Base-by-base conservation (phyloP, 345 rosid species). In the Noccaea bulbosa region DNA sequence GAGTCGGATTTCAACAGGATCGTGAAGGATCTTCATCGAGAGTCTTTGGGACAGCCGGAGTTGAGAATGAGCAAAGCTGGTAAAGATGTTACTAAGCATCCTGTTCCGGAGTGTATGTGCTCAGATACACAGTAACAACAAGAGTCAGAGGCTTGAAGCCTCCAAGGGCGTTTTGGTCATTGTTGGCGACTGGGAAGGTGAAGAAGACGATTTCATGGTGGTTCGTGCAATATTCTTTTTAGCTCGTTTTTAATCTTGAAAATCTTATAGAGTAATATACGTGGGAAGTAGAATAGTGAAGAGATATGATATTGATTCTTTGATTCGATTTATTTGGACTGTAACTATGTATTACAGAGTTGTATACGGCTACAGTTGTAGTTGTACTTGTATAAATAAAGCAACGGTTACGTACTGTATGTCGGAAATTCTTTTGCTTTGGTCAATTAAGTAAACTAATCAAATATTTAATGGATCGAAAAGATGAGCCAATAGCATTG, bases 51-150 rank as follows among this genome's bases (percentile, higher is more conserved):
- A 41, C 97, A 92, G 60, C 99, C 99, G 15, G 92, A 89, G 30
- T 71, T 87, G 20, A 81, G 91, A 49, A 73, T 77, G 9, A 83
- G 78, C 73, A 90, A 87, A 80, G 74, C 81, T 2, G 96, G 96
- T 72, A 87, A 87, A 77, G 99, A 94, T 73, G 98, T 94, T 15
- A 89, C 99, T 2, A 94, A 94, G 77, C 89, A 82, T 77, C 99
- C 98, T 7, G 74, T 94, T 62, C 96, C 90, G 0, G 98, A 92
- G 64, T 94, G 99, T 41, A 89, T 94, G 98, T 92, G 99, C 83
- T 74, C 73, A 14, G 78, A 67, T 15, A 51, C 45, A 65, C 66
- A 0, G 9, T 65, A 39, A 33, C 15, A 35, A 49, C 80, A 80
- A 46, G 43, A 69, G 4, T 40, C 67, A 0, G 55, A 59, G 35